Evolutionary conservation across 257 asterid species (phyloP).

Genomic region (Solanum chilense): DNA sequence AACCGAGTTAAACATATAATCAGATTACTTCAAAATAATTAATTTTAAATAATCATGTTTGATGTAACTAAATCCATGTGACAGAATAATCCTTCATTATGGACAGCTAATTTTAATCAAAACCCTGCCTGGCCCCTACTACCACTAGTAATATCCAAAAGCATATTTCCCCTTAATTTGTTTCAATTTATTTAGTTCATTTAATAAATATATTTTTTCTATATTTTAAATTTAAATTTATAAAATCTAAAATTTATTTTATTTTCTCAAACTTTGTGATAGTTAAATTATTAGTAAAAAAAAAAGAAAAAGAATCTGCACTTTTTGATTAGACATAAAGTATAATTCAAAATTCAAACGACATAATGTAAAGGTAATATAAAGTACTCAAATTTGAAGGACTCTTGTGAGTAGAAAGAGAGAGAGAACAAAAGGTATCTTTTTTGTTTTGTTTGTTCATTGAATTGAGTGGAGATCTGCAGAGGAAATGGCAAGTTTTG

Average conservation of each 20-base stretch:
- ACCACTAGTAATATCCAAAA: not conserved
- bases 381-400: not conserved
- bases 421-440: not conserved
- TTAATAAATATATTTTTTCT: too few relatives aligned
- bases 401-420: slow-evolving; percentile 2
- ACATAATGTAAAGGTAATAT: not conserved
- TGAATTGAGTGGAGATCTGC: not conserved
- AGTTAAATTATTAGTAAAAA: too few relatives aligned
- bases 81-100: not conserved
- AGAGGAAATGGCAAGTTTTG: slow-evolving; percentile 37
- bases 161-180: not conserved
- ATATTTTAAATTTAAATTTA: too few relatives aligned
- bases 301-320: not conserved
- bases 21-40: not conserved
- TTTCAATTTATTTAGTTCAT: not conserved
- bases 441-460: not conserved
- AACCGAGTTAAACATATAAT: not conserved
- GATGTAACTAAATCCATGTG: not conserved
- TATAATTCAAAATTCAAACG: not conserved
- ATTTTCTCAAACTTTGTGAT: not conserved
- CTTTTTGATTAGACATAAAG: not conserved
- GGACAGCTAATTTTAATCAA: not conserved
- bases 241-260: too few relatives aligned
- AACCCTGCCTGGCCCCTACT: not conserved
- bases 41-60: not conserved